phyloP scores from a whole-genome alignment of 768 basidiomycete species.

The Hypholoma sublateritium region DNA sequence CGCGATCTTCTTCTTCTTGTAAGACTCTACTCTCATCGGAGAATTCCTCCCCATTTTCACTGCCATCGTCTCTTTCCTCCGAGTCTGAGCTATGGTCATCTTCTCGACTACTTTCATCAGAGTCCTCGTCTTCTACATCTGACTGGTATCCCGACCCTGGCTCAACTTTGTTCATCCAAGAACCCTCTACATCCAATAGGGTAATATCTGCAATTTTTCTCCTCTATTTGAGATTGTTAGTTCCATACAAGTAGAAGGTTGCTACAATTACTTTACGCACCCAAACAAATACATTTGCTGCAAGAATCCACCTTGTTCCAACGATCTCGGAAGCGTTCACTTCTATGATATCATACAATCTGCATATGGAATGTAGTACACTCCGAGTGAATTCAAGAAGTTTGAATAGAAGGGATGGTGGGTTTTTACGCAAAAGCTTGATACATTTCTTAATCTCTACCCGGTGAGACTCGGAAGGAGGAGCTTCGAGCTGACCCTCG shows the following conservation, averaged over 20 bases:
- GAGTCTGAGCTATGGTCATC: neutral
- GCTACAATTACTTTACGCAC: slow-evolving; percentile 14
- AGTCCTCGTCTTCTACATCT: too few species aligned
- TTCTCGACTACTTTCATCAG: too few species aligned
- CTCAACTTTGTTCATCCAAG: too few species aligned
- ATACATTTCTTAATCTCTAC: slow-evolving; percentile 4
- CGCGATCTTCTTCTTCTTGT: neutral
- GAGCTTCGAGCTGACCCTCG: too few species aligned
- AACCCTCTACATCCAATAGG: neutral
- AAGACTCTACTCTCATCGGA: neutral
- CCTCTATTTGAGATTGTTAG: neutral
- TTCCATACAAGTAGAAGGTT: neutral
- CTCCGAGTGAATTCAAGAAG: slow-evolving; percentile 15
- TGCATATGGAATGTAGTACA: slow-evolving; percentile 24
- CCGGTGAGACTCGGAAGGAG: neutral
- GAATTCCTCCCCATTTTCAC: neutral
- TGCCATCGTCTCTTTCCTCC: neutral
- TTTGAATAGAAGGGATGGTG: slow-evolving; percentile 4
- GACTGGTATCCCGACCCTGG: too few species aligned
- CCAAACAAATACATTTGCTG: slow-evolving; percentile 21
- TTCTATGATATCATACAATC: slow-evolving; percentile 18
- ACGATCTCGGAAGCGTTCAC: slow-evolving; percentile 12
- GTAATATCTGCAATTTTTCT: neutral
- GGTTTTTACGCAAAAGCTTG: slow-evolving; percentile 8
- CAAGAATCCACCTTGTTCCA: slow-evolving; percentile 24